phyloP scores from a whole-genome alignment of 768 basidiomycete species.

The Mrakia gelida region DNA sequence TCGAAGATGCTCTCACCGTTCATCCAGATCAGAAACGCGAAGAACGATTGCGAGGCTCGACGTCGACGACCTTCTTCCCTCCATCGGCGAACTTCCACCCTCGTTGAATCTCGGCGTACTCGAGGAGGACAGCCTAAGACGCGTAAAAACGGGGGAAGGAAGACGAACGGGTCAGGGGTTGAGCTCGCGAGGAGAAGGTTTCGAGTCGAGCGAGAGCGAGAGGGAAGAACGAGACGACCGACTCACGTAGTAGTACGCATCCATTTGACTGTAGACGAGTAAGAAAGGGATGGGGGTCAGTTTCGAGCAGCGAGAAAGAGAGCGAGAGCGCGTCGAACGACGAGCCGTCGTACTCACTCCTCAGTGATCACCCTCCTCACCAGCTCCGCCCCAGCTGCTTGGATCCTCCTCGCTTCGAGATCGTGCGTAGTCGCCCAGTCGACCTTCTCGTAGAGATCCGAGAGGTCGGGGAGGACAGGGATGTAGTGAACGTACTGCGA shows the following conservation, averaged over 20 bases:
- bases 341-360: neutral
- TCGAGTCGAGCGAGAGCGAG: neutral
- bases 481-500: conserved; percentile 13
- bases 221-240: neutral
- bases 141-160: neutral
- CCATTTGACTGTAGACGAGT: neutral
- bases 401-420: conserved; percentile 14
- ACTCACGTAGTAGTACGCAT: neutral
- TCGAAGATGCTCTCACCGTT: too few relatives aligned
- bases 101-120: conserved; percentile 19
- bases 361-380: conserved; percentile 12
- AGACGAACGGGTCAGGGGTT: neutral
- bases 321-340: neutral
- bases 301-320: neutral
- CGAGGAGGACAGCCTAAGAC: neutral
- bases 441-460: conserved; percentile 19
- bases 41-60: too few relatives aligned
- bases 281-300: neutral
- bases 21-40: too few relatives aligned
- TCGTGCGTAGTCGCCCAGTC: conserved; percentile 16
- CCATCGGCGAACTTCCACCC: conserved; percentile 4
- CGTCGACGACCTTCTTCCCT: neutral
- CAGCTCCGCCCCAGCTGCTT: neutral
- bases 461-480: conserved; percentile 13
- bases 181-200: neutral